Percentiles rank a stretch among this genome's conserved stretches.
Evolutionary conservation across 768 basidiomycete genomes (phyloP).

Genomic region (Dioszegia aurantiaca): DNA sequence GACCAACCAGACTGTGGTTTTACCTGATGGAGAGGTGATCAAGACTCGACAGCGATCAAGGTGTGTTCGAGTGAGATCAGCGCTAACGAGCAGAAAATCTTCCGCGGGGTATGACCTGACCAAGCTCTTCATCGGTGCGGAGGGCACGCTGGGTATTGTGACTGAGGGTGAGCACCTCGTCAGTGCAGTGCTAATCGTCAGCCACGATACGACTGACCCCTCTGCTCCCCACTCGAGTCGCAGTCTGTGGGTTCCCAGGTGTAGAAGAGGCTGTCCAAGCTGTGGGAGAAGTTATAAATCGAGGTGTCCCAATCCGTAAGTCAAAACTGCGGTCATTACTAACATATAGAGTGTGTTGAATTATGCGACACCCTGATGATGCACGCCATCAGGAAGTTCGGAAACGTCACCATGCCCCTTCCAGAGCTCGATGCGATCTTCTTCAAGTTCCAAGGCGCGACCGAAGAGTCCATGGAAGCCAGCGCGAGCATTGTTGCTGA

Average conservation of each 20-base stretch:
- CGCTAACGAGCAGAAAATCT: conserved; percentile 59
- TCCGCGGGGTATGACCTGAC: conserved; percentile 82
- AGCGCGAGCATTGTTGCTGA: conserved; percentile 62
- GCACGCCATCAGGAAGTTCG: conserved; percentile 67
- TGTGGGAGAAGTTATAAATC: conserved; percentile 54
- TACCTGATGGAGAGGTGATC: conserved; percentile 82
- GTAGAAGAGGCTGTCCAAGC: conserved; percentile 73
- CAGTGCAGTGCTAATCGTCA: conserved; percentile 11
- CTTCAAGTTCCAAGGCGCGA: conserved; percentile 77
- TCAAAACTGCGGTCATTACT: not conserved
- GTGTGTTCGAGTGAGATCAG: not conserved
- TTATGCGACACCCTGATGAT: conserved; percentile 74
- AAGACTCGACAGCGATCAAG: conserved; percentile 64
- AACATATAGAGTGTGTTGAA: conserved; percentile 71
- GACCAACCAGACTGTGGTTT: conserved; percentile 69
- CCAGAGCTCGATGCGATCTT: conserved; percentile 75
- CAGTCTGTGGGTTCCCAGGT: conserved; percentile 78
- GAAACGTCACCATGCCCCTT: conserved; percentile 61
- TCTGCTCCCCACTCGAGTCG: conserved; percentile 73
- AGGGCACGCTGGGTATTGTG: conserved; percentile 81
- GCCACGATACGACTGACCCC: conserved; percentile 80
- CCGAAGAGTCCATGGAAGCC: conserved; percentile 53
- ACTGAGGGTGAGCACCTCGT: conserved; percentile 58
- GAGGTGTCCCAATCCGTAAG: conserved; percentile 30
- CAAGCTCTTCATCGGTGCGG: conserved; percentile 82